phyloP scores from a whole-genome alignment of 306 rosid species.

The Malus sylvestris region DNA sequence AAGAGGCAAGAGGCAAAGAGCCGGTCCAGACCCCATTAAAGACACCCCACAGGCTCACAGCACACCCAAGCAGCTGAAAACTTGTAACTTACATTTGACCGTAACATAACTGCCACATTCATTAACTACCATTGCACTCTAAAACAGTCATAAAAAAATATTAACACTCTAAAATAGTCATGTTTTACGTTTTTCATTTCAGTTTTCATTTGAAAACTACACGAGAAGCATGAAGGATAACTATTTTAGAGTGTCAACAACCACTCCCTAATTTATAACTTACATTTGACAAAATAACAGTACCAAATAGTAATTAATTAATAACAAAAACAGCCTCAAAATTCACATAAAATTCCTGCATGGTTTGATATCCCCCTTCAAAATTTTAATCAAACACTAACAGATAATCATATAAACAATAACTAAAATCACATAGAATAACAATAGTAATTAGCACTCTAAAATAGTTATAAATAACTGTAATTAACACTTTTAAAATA shows the following conservation, averaged over 20 bases:
- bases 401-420: too few species aligned
- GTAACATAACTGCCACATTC: not conserved
- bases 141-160: too few species aligned
- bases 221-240: too few species aligned
- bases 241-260: too few species aligned
- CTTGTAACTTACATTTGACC: not conserved
- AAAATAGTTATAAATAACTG: too few species aligned
- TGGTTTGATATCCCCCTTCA: not conserved
- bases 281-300: not conserved
- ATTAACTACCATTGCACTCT: not conserved
- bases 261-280: not conserved
- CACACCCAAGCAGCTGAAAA: not conserved
- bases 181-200: too few species aligned
- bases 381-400: not conserved
- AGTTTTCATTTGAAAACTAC: too few species aligned
- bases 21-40: not conserved
- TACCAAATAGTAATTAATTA: not conserved
- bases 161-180: too few species aligned
- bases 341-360: not conserved
- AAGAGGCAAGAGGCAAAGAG: not conserved
- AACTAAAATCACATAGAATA: too few species aligned
- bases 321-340: not conserved
- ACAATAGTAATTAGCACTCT: too few species aligned
- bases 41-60: not conserved
- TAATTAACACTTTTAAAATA: too few species aligned